Evolutionary conservation across 2,329 filamentous ascomycete genomes (phyloP), one percentile per base, ranked within the genome.

Genomic region (Leptoxyphium fumago): DNA sequence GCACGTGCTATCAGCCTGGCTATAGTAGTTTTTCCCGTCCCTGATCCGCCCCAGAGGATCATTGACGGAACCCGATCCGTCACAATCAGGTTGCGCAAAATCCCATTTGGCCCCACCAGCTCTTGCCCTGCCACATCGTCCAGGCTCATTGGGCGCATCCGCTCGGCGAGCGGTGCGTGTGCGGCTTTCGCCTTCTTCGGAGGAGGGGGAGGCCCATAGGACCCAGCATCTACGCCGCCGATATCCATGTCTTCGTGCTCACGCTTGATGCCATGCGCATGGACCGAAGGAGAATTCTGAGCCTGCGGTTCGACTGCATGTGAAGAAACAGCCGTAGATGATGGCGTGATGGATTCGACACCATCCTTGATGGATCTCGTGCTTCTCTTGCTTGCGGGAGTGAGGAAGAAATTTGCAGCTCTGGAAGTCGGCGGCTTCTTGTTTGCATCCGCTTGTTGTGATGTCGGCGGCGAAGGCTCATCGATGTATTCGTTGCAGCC

Each of bases 61-160:
- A 98, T 94, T 11, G 85, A 94, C 0, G 91, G 89, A 29, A 96
- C 78, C 5, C 82, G 75, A 55, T 91, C 81, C 46, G 82, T 74
- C 56, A 94, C 84, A 51, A 98, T 93, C 46, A 96, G 73, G 28
- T 81, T 80, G 3, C 89, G 79, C 38, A 98, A 71, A 5, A 96
- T 77, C n/a, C 91, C 91, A 29, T 78, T 69, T 0, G 78, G 76
- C 0, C 87, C 89, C 1, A 98, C 88, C 0, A 98, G 76, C 39
- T 94, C 86, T 64, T 98, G 91, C 0, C 91, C 91, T 51, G 73
- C 87, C 2, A 96, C 83, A 13, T 94, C 81, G 56, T 95, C 84
- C 7, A 98, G 73, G 1, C 73, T 83, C 45, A 71, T 73, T 1
- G 91, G 91, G 3, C 91, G 78, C 86, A 96, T 94, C 28, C 89